Conservation (phyloP, 2,329 filamentous ascomycete species). For the Chrysoporthe cubensis region DNA sequence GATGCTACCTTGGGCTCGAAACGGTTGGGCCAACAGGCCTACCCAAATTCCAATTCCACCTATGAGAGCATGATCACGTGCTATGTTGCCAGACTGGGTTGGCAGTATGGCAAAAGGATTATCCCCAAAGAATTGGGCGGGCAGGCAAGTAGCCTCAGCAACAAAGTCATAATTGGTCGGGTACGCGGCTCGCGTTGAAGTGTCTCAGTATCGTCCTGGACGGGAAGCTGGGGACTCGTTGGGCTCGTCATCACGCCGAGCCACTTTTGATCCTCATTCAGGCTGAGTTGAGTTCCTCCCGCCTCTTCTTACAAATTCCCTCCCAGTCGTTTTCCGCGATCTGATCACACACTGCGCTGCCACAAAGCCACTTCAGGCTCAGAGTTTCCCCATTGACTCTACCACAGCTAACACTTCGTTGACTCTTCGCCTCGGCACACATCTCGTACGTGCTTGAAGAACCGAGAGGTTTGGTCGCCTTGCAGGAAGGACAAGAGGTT, state of each 20-base stretch:
- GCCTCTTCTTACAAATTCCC: neutral
- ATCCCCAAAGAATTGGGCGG: neutral
- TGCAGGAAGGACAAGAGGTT: too few relatives aligned
- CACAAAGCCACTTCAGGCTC: constrained; percentile 15
- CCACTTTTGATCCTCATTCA: neutral
- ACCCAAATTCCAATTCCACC: too few relatives aligned
- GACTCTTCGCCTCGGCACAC: too few relatives aligned
- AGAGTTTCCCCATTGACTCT: neutral
- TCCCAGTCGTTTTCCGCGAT: neutral
- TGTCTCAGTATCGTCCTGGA: neutral
- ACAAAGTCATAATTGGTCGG: neutral
- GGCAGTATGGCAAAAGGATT: neutral
- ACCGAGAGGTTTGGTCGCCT: too few relatives aligned
- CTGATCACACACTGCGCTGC: neutral
- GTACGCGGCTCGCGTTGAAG: neutral
- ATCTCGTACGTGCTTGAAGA: too few relatives aligned
- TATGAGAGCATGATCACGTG: too few relatives aligned
- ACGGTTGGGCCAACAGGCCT: neutral
- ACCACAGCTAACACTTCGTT: too few relatives aligned
- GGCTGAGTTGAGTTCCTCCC: neutral
- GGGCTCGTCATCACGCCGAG: neutral
- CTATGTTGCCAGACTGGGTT: neutral
- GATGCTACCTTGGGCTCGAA: neutral
- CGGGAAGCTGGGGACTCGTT: neutral
- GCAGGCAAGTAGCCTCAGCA: neutral